phyloP scores from a whole-genome alignment of 2,329 filamentous ascomycete genomes.

The Ophiocordyceps unilateralis region DNA sequence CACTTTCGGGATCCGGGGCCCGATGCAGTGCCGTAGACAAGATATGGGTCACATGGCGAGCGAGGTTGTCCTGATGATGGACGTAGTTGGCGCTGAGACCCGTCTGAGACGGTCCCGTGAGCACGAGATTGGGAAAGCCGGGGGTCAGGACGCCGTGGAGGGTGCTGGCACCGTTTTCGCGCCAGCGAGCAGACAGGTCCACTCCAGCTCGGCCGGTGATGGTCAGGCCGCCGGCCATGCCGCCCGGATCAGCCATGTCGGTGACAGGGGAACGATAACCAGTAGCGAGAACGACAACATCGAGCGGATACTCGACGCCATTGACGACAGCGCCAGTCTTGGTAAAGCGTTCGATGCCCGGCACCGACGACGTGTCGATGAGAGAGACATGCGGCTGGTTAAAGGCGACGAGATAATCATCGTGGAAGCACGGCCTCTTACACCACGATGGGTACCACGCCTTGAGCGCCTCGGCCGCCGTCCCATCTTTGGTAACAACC shows the following conservation, averaged over 20 bases:
- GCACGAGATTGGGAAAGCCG: slow-evolving; percentile 39
- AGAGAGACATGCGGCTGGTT: slow-evolving; percentile 41
- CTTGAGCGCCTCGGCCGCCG: slow-evolving; percentile 33
- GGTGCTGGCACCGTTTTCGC: slow-evolving; percentile 22
- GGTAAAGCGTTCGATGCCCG: slow-evolving; percentile 29
- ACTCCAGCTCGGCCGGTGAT: slow-evolving; percentile 25
- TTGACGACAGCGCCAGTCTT: slow-evolving; percentile 26
- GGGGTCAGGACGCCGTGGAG: slow-evolving; percentile 31
- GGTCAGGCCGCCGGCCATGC: slow-evolving; percentile 2
- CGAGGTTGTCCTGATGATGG: slow-evolving; percentile 16
- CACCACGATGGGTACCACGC: slow-evolving; percentile 45
- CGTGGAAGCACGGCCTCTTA: slow-evolving; percentile 46
- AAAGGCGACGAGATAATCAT: slow-evolving; percentile 40
- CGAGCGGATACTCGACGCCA: slow-evolving; percentile 27
- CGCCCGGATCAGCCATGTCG: slow-evolving; percentile 12
- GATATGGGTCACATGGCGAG: slow-evolving; percentile 25
- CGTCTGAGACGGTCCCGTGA: slow-evolving; percentile 23
- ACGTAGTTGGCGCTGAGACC: slow-evolving; percentile 20
- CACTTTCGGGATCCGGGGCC: slow-evolving; percentile 3
- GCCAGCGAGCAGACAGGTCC: slow-evolving; percentile 27
- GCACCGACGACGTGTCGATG: slow-evolving; percentile 36
- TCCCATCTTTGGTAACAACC: slow-evolving; percentile 31
- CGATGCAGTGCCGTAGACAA: slow-evolving; percentile 8
- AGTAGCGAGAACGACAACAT: slow-evolving; percentile 17
- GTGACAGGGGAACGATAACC: slow-evolving; percentile 17